Evolutionary conservation across 2,329 filamentous ascomycete species (phyloP).

Genomic region (Arthrobotrys conoides): DNA sequence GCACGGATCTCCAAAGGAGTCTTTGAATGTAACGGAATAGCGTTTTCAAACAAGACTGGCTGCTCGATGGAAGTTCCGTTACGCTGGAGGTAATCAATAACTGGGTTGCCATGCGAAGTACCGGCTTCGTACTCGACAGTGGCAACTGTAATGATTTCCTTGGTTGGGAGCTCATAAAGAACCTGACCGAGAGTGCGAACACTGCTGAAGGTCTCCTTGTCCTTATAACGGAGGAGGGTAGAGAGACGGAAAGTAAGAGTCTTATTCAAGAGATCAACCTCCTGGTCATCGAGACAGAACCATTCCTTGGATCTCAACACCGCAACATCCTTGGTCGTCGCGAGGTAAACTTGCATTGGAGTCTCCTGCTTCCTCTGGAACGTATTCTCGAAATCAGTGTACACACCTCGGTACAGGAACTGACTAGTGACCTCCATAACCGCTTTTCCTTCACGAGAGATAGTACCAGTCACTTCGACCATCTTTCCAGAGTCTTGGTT

Average conservation of each 20-base stretch:
- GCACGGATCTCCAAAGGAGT: slow-evolving; percentile 88
- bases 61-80: slow-evolving; percentile 94
- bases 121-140: slow-evolving; percentile 96
- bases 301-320: slow-evolving; percentile 97
- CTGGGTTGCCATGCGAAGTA: slow-evolving; percentile 92
- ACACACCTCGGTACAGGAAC: slow-evolving; percentile 94
- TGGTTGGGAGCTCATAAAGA: slow-evolving; percentile 91
- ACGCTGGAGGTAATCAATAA: slow-evolving; percentile 94
- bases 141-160: slow-evolving; percentile 97
- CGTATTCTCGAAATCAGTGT: slow-evolving; percentile 96
- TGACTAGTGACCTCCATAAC: slow-evolving; percentile 99
- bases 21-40: slow-evolving; percentile 94
- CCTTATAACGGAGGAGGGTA: slow-evolving; percentile 93
- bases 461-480: slow-evolving; percentile 99
- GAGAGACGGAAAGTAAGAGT: slow-evolving; percentile 96
- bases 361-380: slow-evolving; percentile 98
- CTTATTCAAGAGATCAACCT: slow-evolving; percentile 90
- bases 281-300: slow-evolving; percentile 89
- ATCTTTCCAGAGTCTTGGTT: slow-evolving; percentile 99
- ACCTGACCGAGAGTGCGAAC: slow-evolving; percentile 95
- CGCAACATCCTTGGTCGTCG: slow-evolving; percentile 89
- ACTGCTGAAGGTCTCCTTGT: slow-evolving; percentile 89
- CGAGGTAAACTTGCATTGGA: slow-evolving; percentile 91
- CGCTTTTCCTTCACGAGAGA: slow-evolving; percentile 82
- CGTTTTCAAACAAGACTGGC: slow-evolving; percentile 95